Evolutionary conservation across 306 rosid genomes (phyloP).

Genomic region (Begonia fuchsioides): DNA sequence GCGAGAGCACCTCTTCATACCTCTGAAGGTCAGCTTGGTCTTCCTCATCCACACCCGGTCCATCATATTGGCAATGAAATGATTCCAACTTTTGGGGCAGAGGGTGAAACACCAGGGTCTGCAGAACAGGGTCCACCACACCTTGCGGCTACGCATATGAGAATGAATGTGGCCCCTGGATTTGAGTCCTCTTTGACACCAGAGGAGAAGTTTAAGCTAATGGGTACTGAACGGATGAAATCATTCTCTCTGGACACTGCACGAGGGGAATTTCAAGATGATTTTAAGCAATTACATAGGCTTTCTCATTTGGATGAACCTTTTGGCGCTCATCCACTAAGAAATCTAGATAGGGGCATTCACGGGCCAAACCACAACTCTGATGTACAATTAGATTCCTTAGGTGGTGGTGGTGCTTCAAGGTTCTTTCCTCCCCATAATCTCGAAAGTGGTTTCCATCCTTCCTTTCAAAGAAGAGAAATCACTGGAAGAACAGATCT

Average conservation of each 20-base stretch:
- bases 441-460: conserved; percentile 13
- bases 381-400: conserved; percentile 18
- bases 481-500: conserved; percentile 35
- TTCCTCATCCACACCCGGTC: conserved; percentile 19
- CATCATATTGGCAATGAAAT: conserved; percentile 18
- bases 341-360: conserved; percentile 35
- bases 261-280: conserved; percentile 53
- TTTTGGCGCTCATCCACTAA: conserved; percentile 28
- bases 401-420: conserved; percentile 20
- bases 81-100: conserved; percentile 17
- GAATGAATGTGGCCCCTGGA: conserved; percentile 27
- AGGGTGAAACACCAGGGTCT: conserved; percentile 13
- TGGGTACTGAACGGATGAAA: conserved; percentile 26
- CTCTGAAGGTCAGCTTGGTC: conserved; percentile 28
- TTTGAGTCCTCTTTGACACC: conserved; percentile 18
- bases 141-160: conserved; percentile 13
- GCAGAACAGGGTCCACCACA: conserved; percentile 19
- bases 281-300: conserved; percentile 52
- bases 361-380: conserved; percentile 22
- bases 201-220: conserved; percentile 56
- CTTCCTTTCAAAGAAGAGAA: not conserved
- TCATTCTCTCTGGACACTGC: conserved; percentile 18
- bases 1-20: conserved; percentile 36
- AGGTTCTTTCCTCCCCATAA: conserved; percentile 21
- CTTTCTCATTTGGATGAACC: conserved; percentile 42